Evolutionary conservation across 2,329 filamentous ascomycete genomes (phyloP).

Genomic region (Microcyclosporella mali): DNA sequence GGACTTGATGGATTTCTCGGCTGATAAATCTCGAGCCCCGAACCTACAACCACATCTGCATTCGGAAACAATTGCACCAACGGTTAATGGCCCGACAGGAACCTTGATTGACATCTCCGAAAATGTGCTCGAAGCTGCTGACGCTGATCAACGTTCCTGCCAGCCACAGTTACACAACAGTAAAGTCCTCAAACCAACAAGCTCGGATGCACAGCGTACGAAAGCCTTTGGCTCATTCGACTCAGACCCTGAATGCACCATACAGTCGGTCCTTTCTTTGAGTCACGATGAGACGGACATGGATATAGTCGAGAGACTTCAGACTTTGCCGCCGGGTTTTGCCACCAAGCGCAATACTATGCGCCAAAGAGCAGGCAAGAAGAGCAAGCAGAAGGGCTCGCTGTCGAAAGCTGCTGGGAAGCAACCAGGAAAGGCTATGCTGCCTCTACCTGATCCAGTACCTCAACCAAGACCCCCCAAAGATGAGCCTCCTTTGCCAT

Average conservation of each 20-base stretch:
- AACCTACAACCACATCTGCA: no score
- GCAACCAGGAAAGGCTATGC: conserved; percentile 1
- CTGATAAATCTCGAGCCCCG: no score
- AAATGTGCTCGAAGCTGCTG: conserved; percentile 1
- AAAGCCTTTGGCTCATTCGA: no score
- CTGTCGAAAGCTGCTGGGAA: neutral
- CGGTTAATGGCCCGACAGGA: neutral
- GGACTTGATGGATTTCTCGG: no score
- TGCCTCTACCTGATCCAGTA: conserved; percentile 3
- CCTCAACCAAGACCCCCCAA: conserved; percentile 1
- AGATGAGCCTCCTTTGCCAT: neutral
- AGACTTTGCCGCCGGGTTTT: conserved; percentile 3
- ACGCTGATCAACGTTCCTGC: neutral
- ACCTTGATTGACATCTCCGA: neutral
- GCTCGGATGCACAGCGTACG: no score
- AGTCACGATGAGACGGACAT: neutral
- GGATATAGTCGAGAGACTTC: conserved; percentile 9
- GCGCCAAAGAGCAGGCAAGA: conserved; percentile 11
- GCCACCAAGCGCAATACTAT: conserved; percentile 12
- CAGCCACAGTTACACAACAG: no score
- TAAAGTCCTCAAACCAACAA: no score
- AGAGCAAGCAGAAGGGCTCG: conserved; percentile 6
- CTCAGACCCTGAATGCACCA: no score
- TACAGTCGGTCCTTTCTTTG: neutral
- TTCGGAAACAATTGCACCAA: neutral